Evolutionary conservation across 129 eudicot species (phyloP).

Genomic region (Mikania micrantha): DNA sequence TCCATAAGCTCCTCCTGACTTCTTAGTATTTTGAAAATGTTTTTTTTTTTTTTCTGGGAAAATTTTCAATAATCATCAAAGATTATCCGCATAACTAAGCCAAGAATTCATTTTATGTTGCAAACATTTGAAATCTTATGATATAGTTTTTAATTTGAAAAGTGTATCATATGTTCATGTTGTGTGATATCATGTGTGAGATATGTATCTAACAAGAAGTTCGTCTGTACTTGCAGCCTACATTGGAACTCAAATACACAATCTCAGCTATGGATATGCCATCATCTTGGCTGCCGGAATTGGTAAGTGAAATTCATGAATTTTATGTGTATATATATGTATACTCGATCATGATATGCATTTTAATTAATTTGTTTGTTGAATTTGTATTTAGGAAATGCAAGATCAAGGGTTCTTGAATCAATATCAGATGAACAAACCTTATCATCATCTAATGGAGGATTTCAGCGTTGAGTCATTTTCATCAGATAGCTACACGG

Average conservation of each 20-base stretch:
- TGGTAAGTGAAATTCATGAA: conserved; percentile 11
- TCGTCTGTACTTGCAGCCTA: conserved; percentile 13
- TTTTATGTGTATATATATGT: neutral
- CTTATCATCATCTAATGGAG: conserved; percentile 33
- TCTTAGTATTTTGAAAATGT: neutral
- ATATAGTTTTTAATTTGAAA: neutral
- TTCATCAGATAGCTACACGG: conserved; percentile 38
- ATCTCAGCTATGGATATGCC: conserved; percentile 21
- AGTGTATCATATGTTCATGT: conserved; percentile 8
- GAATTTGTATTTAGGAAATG: conserved; percentile 25
- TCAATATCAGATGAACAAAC: conserved; percentile 35
- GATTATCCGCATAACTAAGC: too few relatives aligned
- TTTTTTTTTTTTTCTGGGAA: neutral
- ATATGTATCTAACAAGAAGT: neutral
- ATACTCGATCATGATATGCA: neutral
- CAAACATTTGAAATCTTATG: neutral
- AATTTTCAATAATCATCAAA: too few relatives aligned
- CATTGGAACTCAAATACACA: conserved; percentile 2
- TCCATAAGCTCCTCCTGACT: neutral
- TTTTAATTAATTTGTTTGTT: conserved; percentile 5
- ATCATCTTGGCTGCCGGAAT: conserved; percentile 30
- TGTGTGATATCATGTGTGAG: conserved; percentile 8
- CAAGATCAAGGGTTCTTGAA: conserved; percentile 38
- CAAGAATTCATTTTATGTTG: neutral
- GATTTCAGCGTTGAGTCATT: conserved; percentile 37